phyloP scores from a whole-genome alignment of 2,329 filamentous ascomycete genomes.

The Penicillium brasilianum region DNA sequence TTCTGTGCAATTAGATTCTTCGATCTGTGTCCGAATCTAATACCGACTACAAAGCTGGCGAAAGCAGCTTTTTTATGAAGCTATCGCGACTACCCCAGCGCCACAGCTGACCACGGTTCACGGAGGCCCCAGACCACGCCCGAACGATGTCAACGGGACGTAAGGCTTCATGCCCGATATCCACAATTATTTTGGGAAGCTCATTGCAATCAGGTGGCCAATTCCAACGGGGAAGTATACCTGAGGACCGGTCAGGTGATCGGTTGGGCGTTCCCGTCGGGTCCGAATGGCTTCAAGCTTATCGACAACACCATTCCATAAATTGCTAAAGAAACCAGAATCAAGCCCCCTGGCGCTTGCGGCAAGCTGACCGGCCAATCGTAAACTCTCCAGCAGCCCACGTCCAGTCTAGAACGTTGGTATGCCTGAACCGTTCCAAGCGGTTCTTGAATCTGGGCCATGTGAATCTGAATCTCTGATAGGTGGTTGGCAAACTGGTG shows the following conservation, averaged over 20 bases:
- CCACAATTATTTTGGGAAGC: constrained; percentile 14
- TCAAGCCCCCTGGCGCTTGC: neutral
- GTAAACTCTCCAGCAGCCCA: neutral
- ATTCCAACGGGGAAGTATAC: constrained; percentile 25
- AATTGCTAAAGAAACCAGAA: constrained; percentile 1
- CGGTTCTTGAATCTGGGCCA: neutral
- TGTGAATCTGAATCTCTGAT: neutral
- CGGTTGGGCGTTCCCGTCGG: constrained; percentile 22
- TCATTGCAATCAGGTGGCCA: constrained; percentile 25
- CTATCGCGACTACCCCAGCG: constrained; percentile 11
- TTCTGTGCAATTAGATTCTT: neutral
- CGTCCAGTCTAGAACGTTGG: neutral
- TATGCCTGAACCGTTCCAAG: neutral
- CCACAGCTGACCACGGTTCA: constrained; percentile 14
- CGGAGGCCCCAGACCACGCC: constrained; percentile 15
- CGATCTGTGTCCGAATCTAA: constrained; percentile 12
- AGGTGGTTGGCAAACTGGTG: neutral
- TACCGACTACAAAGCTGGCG: constrained; percentile 21
- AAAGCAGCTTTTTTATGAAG: constrained; percentile 30
- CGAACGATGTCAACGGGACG: constrained; percentile 16
- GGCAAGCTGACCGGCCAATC: neutral
- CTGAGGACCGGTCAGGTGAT: constrained; percentile 32
- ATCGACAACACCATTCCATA: constrained; percentile 10
- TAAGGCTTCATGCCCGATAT: constrained; percentile 20
- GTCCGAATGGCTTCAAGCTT: constrained; percentile 28